Evolutionary conservation across 495 filamentous ascomycete species (phyloP), one percentile per base, ranked within the genome.

Genomic region (Lineolata rhizophorae): DNA sequence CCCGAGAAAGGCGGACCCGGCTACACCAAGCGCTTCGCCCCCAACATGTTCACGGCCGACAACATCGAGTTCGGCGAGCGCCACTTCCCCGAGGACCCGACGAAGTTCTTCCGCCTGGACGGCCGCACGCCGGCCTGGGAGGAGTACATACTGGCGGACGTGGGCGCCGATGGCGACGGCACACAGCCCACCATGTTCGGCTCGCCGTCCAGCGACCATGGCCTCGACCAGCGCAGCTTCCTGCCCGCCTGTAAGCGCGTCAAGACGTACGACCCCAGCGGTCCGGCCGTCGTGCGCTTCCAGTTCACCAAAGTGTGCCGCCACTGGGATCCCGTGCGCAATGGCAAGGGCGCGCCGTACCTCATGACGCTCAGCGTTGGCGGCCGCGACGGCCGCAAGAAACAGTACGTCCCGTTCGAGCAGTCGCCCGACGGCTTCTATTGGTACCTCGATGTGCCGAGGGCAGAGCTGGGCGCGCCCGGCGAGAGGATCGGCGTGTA

Each of bases 51-150:
- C 52, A 74, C 64, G n/a, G 64, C 72, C 49, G 52, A 62, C n/a
- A 92, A 92, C 45, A 70, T 79, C 24, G 65, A 74, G 13, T 90
- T 97, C 42, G 82, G 82, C 0, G 48, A 65, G 2, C 62, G 58
- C 14, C 87, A 97, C 43, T 94, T 73, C 48, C 85, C 87, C 0
- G 33, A 40, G 1, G 64, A 94, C 38, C 52, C 51, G n/a, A 41
- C 43, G 6, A 55, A 76, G 21, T 79, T 81, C 52, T 84, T 68
- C 57, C 67, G 76, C 17, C 51, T 56, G 10, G 68, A 76, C 36
- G 67, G 70, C 4, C 46, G 57, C 4, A 43, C 52, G 1, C 51
- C 65, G 4, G 56, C 52, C 0, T 93, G 81, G 80, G 75, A 83
- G 43, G 74, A 87, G 43, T 93, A 92, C 46, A 61, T 76, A 18